phyloP scores from a whole-genome alignment of 345 rosid genomes.

The Gossypium longicalyx region DNA sequence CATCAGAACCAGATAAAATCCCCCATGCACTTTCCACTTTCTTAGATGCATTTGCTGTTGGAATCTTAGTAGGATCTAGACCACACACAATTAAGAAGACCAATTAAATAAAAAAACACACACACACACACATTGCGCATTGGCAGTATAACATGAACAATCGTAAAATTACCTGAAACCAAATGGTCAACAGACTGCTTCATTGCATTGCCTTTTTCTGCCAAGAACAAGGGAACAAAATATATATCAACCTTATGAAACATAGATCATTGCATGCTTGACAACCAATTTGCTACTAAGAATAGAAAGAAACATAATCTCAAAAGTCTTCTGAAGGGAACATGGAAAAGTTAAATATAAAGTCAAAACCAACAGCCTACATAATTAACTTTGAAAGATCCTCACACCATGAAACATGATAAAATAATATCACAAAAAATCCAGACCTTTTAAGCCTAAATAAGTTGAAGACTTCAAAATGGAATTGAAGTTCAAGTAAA shows the following conservation, averaged over 20 bases:
- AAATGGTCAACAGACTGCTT: conserved; percentile 29
- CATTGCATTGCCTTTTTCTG: conserved; percentile 29
- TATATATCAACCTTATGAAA: conserved; percentile 1
- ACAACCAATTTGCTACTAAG: not conserved
- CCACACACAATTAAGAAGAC: conserved; percentile 14
- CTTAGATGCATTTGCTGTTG: conserved; percentile 27
- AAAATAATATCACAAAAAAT: conserved; percentile 2
- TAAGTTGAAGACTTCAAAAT: not conserved
- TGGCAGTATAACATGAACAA: conserved; percentile 6
- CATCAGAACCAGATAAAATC: conserved; percentile 31
- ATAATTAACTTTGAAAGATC: not conserved
- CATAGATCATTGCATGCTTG: not conserved
- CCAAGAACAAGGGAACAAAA: conserved; percentile 13
- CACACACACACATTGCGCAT: not conserved
- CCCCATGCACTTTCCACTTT: conserved; percentile 34
- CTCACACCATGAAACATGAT: not conserved
- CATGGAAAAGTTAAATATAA: not conserved
- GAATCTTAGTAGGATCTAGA: conserved; percentile 29
- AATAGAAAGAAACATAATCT: not conserved
- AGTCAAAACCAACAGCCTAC: conserved; percentile 9
- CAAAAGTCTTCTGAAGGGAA: not conserved
- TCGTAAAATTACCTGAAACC: conserved; percentile 30
- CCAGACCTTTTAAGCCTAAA: conserved; percentile 3
- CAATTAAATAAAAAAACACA: conserved; percentile 2
- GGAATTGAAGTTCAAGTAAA: not conserved